Conservation (phyloP, 192 early-diverging fungal genomes). For the Jimgerdemannia lactiflua region DNA sequence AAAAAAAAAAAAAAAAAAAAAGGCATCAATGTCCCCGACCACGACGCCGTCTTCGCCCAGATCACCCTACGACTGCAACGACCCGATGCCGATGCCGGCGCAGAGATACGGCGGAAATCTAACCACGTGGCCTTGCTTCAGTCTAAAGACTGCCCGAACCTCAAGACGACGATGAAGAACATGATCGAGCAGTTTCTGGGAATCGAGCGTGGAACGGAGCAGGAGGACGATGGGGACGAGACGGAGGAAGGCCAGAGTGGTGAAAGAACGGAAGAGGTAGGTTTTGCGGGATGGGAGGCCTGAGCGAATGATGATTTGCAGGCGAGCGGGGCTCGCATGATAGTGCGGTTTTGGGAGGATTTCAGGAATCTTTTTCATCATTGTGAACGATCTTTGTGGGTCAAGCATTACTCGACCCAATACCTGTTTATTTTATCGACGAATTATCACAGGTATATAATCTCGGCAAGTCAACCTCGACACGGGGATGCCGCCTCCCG, state of each 20-base stretch:
- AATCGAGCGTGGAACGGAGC: conserved; percentile 11
- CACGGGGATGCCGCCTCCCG: conserved; percentile 25
- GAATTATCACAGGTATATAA: neutral
- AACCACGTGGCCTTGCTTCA: conserved; percentile 64
- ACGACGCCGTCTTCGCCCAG: conserved; percentile 65
- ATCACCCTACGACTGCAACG: conserved; percentile 44
- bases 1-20: neutral
- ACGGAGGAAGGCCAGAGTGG: conserved; percentile 16
- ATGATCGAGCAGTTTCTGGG: conserved; percentile 71
- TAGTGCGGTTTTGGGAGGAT: neutral
- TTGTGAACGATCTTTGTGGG: neutral
- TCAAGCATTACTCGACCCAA: too few relatives aligned
- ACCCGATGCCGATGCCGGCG: neutral
- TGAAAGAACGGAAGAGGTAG: conserved; percentile 27
- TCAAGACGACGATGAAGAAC: conserved; percentile 55
- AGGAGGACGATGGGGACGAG: conserved; percentile 20
- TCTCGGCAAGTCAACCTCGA: neutral
- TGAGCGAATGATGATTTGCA: neutral
- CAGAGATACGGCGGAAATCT: neutral
- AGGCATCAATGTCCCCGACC: conserved; percentile 75
- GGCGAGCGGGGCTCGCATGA: neutral
- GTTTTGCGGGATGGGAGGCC: neutral
- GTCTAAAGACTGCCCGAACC: conserved; percentile 63
- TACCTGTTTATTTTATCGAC: neutral
- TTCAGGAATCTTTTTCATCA: neutral